Base-by-base conservation (phyloP, 2,329 filamentous ascomycete species). In the Lomentospora prolificans region DNA sequence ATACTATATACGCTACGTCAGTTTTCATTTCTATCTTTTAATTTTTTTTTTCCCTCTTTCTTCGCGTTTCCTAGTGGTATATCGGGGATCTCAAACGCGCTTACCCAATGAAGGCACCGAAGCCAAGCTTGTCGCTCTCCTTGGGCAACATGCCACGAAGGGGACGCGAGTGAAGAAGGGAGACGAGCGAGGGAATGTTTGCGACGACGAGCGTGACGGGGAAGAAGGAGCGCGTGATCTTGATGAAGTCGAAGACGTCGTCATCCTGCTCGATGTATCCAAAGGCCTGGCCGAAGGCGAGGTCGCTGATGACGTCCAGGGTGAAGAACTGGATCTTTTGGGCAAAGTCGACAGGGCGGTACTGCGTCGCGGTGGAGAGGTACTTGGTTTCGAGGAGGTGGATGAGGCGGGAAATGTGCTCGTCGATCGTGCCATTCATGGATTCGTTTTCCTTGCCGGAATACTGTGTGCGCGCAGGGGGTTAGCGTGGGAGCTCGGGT, bases 201-300 rank as follows among this genome's bases (percentile, higher is more conserved):
- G 69, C 67, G 46, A 76, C 70, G 25, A 72, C 62, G 46, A 74
- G 69, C 58, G 75, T 71, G 36, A 72, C 67, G 0, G 74, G 74
- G 19, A 78, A 65, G 57, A 70, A 69, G 36, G 69, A 64, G 28
- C 68, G 64, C 0, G 73, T 71, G 41, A 73, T 75, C 52, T 69
- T 64, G 53, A 79, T 72, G 61, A 77, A 79, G 51, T 70, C 71
- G 59, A 74, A 75, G 0, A 74, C 67, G 58, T 80, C 77, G 3
- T 67, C 63, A 60, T 81, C 74, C 4, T 67, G 61, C 22, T 70
- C 69, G 0, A 80, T 61, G 59, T 75, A 75, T 14, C 77, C 77
- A 57, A 80, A 78, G 0, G 71, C 62, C 54, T 74, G 62, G 12
- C 79, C 79, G 50, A 81, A 75, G 0, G 75, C 75, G 4, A 83